Evolutionary conservation across 2,329 filamentous ascomycete species (phyloP).

Genomic region (Aspergillus japonicus): DNA sequence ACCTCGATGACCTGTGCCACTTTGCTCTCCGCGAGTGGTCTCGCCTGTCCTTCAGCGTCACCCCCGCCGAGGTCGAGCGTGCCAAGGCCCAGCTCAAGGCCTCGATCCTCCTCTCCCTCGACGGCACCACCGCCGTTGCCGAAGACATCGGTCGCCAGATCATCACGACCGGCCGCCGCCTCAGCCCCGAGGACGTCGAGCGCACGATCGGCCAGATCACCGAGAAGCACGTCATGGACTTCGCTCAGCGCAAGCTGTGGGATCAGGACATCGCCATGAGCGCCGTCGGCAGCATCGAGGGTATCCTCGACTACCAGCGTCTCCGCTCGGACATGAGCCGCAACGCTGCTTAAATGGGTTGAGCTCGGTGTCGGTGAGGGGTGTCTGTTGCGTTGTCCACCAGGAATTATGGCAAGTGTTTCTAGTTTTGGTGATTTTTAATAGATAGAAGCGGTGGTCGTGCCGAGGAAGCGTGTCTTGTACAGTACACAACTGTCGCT

Average conservation of each 20-base stretch:
- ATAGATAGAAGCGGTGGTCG: conserved; percentile 29
- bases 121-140: conserved; percentile 94
- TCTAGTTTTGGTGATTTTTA: conserved; percentile 24
- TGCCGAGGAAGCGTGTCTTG: conserved; percentile 29
- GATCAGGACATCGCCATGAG: conserved; percentile 94
- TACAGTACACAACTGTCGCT: conserved; percentile 36
- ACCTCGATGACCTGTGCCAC: conserved; percentile 93
- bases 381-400: conserved; percentile 9
- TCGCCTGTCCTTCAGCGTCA: conserved; percentile 84
- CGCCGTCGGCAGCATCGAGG: conserved; percentile 91
- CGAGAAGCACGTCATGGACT: conserved; percentile 95
- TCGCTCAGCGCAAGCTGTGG: conserved; percentile 93
- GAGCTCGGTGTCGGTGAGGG: neutral
- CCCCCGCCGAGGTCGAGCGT: conserved; percentile 88
- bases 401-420: conserved; percentile 21
- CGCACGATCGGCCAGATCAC: conserved; percentile 83
- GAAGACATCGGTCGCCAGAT: conserved; percentile 99
- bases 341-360: conserved; percentile 51
- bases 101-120: conserved; percentile 92
- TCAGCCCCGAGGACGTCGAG: conserved; percentile 92
- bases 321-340: conserved; percentile 80
- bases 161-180: conserved; percentile 90
- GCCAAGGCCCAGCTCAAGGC: conserved; percentile 99
- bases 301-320: conserved; percentile 56
- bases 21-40: conserved; percentile 99